Percentiles rank a stretch among this genome's conserved stretches.
Conservation (phyloP, 2,329 filamentous ascomycete species). For the Orbilia oligospora region DNA sequence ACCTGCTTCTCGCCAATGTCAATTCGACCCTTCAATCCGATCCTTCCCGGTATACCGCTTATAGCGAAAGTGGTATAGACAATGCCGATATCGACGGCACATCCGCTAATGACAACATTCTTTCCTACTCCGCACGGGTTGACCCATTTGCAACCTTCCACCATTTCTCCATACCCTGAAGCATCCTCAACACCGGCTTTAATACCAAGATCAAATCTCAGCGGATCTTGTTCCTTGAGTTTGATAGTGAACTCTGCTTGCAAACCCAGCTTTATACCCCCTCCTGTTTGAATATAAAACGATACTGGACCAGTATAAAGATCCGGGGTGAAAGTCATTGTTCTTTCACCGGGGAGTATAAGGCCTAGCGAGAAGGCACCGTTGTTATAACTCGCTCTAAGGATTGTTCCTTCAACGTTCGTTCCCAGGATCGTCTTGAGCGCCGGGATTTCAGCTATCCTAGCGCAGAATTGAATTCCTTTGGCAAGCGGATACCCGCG, state of each 20-base stretch:
- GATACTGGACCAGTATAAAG: not conserved
- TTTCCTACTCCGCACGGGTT: not conserved
- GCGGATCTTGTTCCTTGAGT: not conserved
- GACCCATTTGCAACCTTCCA: not conserved
- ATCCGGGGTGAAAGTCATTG: not conserved
- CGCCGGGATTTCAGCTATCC: not conserved
- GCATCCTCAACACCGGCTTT: not conserved
- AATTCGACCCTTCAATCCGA: not conserved
- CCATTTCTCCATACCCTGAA: not conserved
- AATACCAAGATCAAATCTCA: not conserved
- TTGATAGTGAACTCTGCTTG: not conserved
- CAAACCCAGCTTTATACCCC: not conserved
- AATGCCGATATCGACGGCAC: not conserved
- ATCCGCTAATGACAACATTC: not conserved
- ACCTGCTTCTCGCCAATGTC: not conserved
- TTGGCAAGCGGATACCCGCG: not conserved
- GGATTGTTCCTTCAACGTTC: not conserved
- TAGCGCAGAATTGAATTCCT: not conserved
- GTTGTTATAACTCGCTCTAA: not conserved
- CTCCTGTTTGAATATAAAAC: not conserved
- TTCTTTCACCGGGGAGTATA: not conserved
- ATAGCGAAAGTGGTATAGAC: not conserved
- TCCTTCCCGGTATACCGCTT: too few relatives aligned
- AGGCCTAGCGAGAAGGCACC: not conserved
- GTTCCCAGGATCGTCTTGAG: not conserved